phyloP scores from a whole-genome alignment of 1,284 basidiomycete species.

The Neolentinus lepideus region DNA sequence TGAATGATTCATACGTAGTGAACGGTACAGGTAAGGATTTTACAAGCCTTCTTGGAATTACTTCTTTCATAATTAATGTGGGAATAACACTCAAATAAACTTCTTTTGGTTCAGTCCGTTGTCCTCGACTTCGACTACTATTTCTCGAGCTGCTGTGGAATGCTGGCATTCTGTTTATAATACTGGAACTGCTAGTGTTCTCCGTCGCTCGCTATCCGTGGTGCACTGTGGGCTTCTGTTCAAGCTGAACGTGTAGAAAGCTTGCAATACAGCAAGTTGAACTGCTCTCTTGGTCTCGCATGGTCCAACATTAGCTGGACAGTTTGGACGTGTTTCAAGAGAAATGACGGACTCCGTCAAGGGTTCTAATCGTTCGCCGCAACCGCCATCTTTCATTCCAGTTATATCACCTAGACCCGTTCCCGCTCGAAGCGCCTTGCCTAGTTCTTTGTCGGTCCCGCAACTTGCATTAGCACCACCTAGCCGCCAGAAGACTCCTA shows the following conservation, averaged over 20 bases:
- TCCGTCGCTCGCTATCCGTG: background rate
- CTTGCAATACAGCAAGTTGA: background rate
- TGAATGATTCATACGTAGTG: too few relatives aligned
- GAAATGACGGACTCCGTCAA: background rate
- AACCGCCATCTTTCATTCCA: background rate
- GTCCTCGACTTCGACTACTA: background rate
- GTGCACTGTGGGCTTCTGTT: background rate
- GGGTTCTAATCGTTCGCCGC: background rate
- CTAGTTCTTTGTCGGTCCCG: background rate
- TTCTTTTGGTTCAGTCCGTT: too few relatives aligned
- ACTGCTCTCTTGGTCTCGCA: background rate
- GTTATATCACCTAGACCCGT: background rate
- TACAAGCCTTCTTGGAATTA: too few relatives aligned
- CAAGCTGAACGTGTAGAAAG: background rate
- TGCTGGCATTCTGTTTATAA: background rate
- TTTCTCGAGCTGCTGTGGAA: background rate
- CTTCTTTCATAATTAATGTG: too few relatives aligned
- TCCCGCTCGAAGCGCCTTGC: conserved; percentile 1
- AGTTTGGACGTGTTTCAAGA: too few relatives aligned
- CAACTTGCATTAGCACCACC: background rate
- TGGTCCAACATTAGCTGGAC: too few relatives aligned
- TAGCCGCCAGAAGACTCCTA: background rate
- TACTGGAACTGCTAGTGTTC: background rate
- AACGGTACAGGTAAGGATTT: too few relatives aligned
- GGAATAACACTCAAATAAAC: too few relatives aligned